These are phyloP conservation scores for Hypoxylon sp. DNA, from an alignment of 2,329 filamentous ascomycete genomes.

Conservation along the genomic window DNA sequence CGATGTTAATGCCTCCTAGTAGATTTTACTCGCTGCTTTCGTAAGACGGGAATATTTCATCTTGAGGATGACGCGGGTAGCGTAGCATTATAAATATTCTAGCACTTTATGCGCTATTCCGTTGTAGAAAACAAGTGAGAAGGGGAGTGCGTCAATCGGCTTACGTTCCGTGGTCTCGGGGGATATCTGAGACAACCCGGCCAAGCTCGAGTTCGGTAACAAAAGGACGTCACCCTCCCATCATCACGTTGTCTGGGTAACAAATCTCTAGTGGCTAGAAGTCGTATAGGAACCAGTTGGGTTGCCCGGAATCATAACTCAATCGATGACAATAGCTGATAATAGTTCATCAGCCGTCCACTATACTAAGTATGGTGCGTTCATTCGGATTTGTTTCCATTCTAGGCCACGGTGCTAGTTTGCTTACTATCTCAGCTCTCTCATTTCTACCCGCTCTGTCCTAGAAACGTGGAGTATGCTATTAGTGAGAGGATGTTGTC, in stretches of 20 bases:
- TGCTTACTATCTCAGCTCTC: not conserved
- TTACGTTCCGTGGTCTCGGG: not conserved
- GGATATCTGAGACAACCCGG: slow-evolving; percentile 2
- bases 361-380: not conserved
- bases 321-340: not conserved
- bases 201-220: not conserved
- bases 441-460: no score
- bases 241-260: not conserved
- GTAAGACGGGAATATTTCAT: slow-evolving; percentile 18
- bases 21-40: slow-evolving; percentile 18
- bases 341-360: not conserved
- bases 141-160: not conserved
- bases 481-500: not conserved
- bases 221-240: not conserved
- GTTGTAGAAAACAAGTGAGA: not conserved
- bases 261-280: not conserved
- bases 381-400: slow-evolving; percentile 1
- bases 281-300: not conserved
- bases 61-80: slow-evolving; percentile 13
- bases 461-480: not conserved
- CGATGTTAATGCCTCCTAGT: not conserved
- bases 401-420: not conserved
- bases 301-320: not conserved
- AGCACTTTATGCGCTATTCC: not conserved
- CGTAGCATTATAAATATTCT: not conserved